A percentile compares a stretch with the other conserved stretches of the same genome.
These are phyloP conservation scores for Camellia sinensis DNA, from an alignment of 148 eudicot genomes.

Conservation along the genomic window DNA sequence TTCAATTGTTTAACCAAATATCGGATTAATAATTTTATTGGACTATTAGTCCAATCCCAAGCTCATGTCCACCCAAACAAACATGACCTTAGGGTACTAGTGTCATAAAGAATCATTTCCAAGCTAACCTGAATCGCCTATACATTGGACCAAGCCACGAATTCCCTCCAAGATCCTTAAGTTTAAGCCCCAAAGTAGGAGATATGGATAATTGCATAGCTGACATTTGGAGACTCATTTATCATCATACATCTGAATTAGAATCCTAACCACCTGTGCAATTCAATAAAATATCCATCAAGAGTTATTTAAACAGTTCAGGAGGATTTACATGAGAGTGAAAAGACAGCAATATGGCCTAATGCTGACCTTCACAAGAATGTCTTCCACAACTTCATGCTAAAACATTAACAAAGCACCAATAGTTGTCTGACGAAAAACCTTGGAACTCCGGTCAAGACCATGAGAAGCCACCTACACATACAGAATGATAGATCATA, in stretches of 20 bases:
- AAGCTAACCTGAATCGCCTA: constrained; percentile 16
- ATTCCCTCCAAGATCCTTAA: not conserved
- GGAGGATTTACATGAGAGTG: not conserved
- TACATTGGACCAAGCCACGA: constrained; percentile 9
- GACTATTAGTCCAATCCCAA: no score
- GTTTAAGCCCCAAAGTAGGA: not conserved
- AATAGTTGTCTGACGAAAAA: constrained; percentile 72
- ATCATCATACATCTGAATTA: not conserved
- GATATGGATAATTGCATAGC: not conserved
- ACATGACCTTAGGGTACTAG: no score
- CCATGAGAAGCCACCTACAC: constrained; percentile 95
- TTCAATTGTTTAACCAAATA: no score
- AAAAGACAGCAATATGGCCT: not conserved
- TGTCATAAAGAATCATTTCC: not conserved
- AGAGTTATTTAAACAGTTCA: not conserved
- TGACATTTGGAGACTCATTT: not conserved
- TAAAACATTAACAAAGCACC: constrained; percentile 63
- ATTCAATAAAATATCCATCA: constrained; percentile 3
- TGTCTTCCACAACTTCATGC: constrained; percentile 6
- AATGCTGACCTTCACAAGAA: constrained; percentile 24
- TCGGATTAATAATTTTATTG: no score
- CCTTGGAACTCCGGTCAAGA: constrained; percentile 76
- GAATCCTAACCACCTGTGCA: not conserved
- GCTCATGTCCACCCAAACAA: no score
- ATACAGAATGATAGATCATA: constrained; percentile 3